Conservation (phyloP, 768 basidiomycete genomes). For the Tulasnella sp. region DNA sequence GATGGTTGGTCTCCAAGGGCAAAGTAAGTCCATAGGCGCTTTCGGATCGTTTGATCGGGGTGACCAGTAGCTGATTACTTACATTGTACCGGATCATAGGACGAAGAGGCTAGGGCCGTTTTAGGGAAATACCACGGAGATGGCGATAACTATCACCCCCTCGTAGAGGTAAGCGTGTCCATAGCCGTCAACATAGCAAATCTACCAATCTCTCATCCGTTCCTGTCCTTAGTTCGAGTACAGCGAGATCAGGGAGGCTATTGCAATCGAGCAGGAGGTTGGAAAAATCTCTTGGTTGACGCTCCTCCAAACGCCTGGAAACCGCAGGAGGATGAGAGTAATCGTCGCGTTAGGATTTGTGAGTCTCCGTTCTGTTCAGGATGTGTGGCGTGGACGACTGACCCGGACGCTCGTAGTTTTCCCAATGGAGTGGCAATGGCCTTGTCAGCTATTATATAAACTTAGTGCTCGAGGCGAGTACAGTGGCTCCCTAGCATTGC, state of each 20-base stretch:
- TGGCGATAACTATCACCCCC: constrained; percentile 48
- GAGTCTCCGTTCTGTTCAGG: neutral
- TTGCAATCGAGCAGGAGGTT: constrained; percentile 50
- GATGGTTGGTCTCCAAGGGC: constrained; percentile 48
- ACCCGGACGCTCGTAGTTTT: constrained; percentile 30
- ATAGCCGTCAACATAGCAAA: neutral
- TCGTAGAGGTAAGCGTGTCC: constrained; percentile 37
- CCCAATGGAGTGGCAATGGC: constrained; percentile 74
- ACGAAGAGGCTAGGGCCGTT: constrained; percentile 47
- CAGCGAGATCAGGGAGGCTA: constrained; percentile 50
- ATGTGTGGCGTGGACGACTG: neutral
- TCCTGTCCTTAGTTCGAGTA: constrained; percentile 16
- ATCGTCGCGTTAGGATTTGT: constrained; percentile 32
- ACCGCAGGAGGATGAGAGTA: constrained; percentile 55
- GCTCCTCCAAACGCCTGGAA: constrained; percentile 52
- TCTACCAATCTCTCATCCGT: constrained; percentile 1
- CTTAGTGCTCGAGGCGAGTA: neutral
- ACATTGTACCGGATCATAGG: constrained; percentile 27
- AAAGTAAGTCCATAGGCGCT: neutral
- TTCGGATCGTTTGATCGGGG: too few relatives aligned
- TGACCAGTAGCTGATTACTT: neutral
- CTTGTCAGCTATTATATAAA: constrained; percentile 53
- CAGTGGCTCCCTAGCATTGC: neutral
- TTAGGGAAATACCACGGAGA: constrained; percentile 63
- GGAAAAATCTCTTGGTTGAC: constrained; percentile 39